Base-by-base conservation (phyloP, 768 basidiomycete species). In the Agrocybe pediades region DNA sequence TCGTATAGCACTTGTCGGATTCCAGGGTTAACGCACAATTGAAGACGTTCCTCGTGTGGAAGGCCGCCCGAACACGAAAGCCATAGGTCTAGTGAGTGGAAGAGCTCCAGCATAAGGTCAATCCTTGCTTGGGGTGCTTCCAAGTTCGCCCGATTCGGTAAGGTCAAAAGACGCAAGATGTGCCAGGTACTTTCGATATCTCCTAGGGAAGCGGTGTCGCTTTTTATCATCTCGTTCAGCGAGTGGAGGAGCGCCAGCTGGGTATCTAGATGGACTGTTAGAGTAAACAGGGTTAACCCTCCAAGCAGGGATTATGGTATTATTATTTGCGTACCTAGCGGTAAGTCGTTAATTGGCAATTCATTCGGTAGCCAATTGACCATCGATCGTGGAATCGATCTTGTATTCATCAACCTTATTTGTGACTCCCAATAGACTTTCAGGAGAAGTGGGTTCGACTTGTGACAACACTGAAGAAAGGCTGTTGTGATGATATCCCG, bases 391-490 rank as follows among this genome's bases (percentile, higher is more conserved):
- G 44, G 27, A 6, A 51, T 29, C 8, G 25, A 21, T 26, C 30
- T 30, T 5, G 42, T 21, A 17, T 54, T 58, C 47, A 58, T 54
- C 25, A 58, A 21, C 20, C 48, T 46, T 9, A 57, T 41, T 33
- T 53, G 52, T 8, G 53, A 46, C 54, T 53, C 49, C 57, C 49
- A 58, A 36, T 54, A 58, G 16, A 44, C 29, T 3, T 36, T 41
- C 25, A 44, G 25, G n/a, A 58, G 44, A 9, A 44, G 15, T 3
- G 48, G 45, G 26, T 47, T 25, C 9, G 41, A 41, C 9, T 20
- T 33, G 13, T 46, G 45, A 49, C 46, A 54, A 23, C 43, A 44
- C 16, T 36, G 25, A 43, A 58, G 25, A 41, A 58, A 54, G 1
- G 57, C 43, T 15, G 41, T 44, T 16, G 47, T 44, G 23, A 51